Base-by-base conservation (phyloP, 2,329 filamentous ascomycete species). In the Leptodontidium sp. region DNA sequence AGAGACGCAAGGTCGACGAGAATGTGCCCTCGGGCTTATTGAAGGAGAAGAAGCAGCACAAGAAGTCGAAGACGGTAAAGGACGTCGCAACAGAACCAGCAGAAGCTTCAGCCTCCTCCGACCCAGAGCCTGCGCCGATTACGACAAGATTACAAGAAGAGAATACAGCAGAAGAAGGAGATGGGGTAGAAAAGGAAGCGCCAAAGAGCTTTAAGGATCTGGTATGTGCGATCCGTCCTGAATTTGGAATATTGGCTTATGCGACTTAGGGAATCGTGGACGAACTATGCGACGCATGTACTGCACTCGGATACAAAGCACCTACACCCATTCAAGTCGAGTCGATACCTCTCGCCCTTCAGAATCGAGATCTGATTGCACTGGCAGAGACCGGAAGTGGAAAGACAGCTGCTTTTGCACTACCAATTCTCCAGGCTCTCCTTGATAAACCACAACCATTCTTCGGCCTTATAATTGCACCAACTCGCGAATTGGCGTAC, bases 361-460 rank as follows among this genome's bases (percentile, higher is more conserved):
- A 92, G 76, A 90, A 91, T 64, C 88, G 93, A 76, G 96, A 98
- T 80, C 85, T 98, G 43, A 97, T 99, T 74, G 96, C 94, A 52
- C 86, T 98, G 63, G 96, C 96, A 40, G 95, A 99, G 81, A 99
- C 96, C 0, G 96, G 96, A 74, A 94, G 90, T 77, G 96, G 96
- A 81, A 99, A 98, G 84, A 98, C 96, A 0, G 95, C 94, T 7
- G 94, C 96, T 0, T 99, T 98, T 79, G 94, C 93, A 0, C 84
- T 99, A 2, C 96, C 96, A 0, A 97, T 99, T 49, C 86, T 99
- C 2, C 94, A 98, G 81, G 90, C 92, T 2, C 87, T 99, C 1
- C 91, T 98, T 82, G 92, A 96, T 66, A 93, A 94, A 75, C 94
- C 94, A 0, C 92, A 94, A 74, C 85, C 93, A 2, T 84, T 97